phyloP scores from a whole-genome alignment of 768 basidiomycete genomes.

The Heimioporus sp. region DNA sequence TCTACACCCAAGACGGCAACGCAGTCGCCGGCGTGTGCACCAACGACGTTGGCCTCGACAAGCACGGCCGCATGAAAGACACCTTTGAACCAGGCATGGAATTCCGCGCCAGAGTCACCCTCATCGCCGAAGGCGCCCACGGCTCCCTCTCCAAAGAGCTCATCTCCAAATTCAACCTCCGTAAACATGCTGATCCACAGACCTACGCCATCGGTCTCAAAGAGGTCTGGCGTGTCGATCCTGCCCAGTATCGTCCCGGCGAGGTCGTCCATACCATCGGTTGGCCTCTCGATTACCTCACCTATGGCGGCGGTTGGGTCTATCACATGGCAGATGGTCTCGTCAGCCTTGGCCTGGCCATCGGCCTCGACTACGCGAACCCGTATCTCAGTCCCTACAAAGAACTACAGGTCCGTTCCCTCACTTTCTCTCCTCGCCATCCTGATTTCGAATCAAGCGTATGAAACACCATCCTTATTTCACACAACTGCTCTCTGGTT shows the following conservation, averaged over 20 bases:
- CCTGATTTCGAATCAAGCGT: constrained; percentile 40
- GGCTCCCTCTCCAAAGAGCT: constrained; percentile 85
- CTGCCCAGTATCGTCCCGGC: constrained; percentile 55
- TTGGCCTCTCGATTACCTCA: constrained; percentile 81
- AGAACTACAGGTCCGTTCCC: constrained; percentile 74
- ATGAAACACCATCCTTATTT: constrained; percentile 99
- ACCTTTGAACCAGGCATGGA: constrained; percentile 96
- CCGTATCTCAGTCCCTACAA: constrained; percentile 90
- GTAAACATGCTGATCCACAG: constrained; percentile 72
- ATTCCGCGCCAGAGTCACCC: constrained; percentile 87
- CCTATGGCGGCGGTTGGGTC: constrained; percentile 85
- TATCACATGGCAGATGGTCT: constrained; percentile 96
- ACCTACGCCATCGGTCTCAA: constrained; percentile 96
- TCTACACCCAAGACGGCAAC: constrained; percentile 56
- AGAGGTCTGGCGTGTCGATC: constrained; percentile 92
- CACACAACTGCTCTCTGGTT: constrained; percentile 70
- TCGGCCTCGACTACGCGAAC: constrained; percentile 93
- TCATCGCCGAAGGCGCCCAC: constrained; percentile 94
- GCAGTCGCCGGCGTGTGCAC: constrained; percentile 70
- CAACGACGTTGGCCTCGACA: constrained; percentile 92
- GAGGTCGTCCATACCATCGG: constrained; percentile 93
- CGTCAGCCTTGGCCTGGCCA: constrained; percentile 86
- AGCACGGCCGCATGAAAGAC: constrained; percentile 71
- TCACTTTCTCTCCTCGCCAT: neutral
- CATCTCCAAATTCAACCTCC: constrained; percentile 69